Percentiles rank a stretch among this genome's conserved stretches.
These are phyloP conservation scores for Eremomyces bilateralis DNA, from an alignment of 495 filamentous ascomycete species.

Conservation along the genomic window DNA sequence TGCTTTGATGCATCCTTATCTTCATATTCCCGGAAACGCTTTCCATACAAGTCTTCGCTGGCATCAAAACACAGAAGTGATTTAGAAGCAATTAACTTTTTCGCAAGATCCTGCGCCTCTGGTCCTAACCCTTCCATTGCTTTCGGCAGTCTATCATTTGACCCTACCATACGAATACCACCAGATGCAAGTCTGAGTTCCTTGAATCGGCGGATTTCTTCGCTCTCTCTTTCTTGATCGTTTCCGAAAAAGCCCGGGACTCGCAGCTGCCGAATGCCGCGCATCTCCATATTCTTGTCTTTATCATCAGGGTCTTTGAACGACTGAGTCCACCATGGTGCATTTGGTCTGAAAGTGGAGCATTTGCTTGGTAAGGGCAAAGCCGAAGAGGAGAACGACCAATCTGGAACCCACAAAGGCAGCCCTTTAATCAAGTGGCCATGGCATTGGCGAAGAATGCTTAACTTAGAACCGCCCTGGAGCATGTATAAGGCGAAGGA, in stretches of 20 bases:
- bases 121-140: not conserved
- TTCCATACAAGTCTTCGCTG: not conserved
- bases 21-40: not conserved
- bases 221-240: not conserved
- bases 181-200: not conserved
- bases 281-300: no score
- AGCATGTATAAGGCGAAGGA: not conserved
- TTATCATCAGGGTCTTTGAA: slow-evolving; percentile 1
- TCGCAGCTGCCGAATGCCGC: not conserved
- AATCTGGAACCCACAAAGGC: not conserved
- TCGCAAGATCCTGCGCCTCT: not conserved
- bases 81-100: not conserved
- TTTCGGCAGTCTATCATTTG: not conserved
- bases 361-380: not conserved
- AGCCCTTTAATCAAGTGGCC: not conserved
- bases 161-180: not conserved
- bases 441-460: not conserved
- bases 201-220: not conserved
- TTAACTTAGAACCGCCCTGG: not conserved
- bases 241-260: not conserved
- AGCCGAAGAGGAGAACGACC: not conserved
- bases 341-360: not conserved
- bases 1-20: not conserved
- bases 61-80: not conserved
- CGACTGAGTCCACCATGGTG: not conserved